These are phyloP conservation scores for Rosellinia necatrix DNA, from an alignment of 2,329 filamentous ascomycete genomes.

Conservation along the genomic window DNA sequence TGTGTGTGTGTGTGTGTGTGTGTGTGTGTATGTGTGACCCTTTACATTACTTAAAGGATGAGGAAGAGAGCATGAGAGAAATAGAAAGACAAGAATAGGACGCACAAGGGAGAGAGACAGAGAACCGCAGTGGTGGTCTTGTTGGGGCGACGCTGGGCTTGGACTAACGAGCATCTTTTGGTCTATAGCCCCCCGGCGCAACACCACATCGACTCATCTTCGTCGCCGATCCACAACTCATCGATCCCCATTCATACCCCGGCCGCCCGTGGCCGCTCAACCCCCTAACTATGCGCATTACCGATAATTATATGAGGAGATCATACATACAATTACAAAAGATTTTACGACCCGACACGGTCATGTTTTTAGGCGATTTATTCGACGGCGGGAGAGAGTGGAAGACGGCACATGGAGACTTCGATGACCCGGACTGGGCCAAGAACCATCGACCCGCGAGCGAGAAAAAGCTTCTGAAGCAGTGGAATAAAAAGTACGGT, in stretches of 20 bases:
- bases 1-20: no score
- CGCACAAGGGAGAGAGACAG: no score
- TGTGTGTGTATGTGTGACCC: no score
- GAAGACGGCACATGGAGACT: slow-evolving; percentile 70
- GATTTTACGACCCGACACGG: slow-evolving; percentile 78
- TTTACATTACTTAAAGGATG: no score
- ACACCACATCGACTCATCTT: slow-evolving; percentile 83
- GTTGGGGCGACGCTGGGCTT: not conserved
- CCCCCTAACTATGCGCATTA: slow-evolving; percentile 62
- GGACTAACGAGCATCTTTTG: slow-evolving; percentile 17
- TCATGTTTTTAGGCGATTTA: slow-evolving; percentile 90
- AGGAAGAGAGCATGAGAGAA: no score
- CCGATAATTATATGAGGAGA: slow-evolving; percentile 87
- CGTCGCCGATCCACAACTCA: slow-evolving; percentile 87
- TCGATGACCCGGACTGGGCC: slow-evolving; percentile 64
- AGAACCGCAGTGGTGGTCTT: no score
- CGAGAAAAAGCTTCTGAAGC: slow-evolving; percentile 62
- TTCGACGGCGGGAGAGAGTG: slow-evolving; percentile 97
- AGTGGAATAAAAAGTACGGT: slow-evolving; percentile 76
- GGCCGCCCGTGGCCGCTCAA: slow-evolving; percentile 69
- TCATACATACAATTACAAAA: slow-evolving; percentile 80
- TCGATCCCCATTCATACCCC: slow-evolving; percentile 94
- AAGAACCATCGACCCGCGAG: slow-evolving; percentile 53
- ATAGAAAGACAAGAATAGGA: no score
- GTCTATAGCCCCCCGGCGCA: slow-evolving; percentile 70